These are phyloP conservation scores for Entelexis sorbosivorans DNA, from an alignment of 1,139 yeast species.

Conservation along the genomic window DNA sequence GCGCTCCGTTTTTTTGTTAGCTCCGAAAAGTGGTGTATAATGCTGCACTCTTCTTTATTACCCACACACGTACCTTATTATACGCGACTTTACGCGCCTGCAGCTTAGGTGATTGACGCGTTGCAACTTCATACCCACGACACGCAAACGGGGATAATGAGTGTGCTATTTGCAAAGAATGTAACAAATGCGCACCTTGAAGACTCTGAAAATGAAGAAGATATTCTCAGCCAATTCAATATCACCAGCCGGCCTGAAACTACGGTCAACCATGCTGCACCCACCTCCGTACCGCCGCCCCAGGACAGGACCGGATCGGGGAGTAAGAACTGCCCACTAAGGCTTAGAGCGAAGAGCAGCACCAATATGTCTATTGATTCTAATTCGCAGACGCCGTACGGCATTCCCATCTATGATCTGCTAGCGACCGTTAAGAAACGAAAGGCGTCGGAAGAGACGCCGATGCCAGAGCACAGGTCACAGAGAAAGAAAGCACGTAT, in stretches of 20 bases:
- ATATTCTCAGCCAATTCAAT: slow-evolving; percentile 1
- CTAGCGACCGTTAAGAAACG: slow-evolving; percentile 15
- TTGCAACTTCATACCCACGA: background rate
- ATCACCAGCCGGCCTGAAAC: background rate
- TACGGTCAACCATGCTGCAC: background rate
- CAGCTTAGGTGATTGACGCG: slow-evolving; percentile 3
- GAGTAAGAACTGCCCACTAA: background rate
- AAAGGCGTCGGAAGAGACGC: background rate
- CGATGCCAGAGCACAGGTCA: background rate
- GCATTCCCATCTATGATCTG: slow-evolving; percentile 28
- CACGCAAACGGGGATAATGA: background rate
- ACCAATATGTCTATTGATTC: background rate
- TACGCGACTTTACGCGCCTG: too few relatives aligned
- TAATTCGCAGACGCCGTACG: slow-evolving; percentile 22
- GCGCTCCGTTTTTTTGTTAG: too few relatives aligned
- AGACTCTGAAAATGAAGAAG: background rate
- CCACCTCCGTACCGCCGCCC: background rate
- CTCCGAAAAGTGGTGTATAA: too few relatives aligned
- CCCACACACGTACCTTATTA: too few relatives aligned
- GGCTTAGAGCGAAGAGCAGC: background rate
- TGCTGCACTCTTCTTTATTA: too few relatives aligned
- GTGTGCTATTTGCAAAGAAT: background rate
- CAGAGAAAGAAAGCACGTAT: background rate
- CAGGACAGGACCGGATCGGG: background rate
- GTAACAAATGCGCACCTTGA: background rate